Evolutionary conservation across 805 yeast genomes (phyloP).

Genomic region (Wickerhamomyces bovis): DNA sequence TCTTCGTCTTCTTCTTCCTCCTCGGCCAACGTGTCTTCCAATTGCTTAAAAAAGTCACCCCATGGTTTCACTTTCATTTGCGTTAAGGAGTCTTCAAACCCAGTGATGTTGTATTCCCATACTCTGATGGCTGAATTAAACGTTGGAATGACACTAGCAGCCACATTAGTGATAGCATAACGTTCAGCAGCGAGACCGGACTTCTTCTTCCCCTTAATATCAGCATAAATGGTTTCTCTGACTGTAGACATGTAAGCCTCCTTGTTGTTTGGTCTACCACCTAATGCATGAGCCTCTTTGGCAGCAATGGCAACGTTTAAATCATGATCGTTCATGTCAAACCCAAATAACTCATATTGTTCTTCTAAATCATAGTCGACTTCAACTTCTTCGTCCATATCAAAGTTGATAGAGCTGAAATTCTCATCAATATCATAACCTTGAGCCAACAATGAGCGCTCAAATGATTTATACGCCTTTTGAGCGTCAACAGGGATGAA

Average conservation of each 20-base stretch:
- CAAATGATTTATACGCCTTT: constrained; percentile 48
- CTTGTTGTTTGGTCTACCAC: constrained; percentile 66
- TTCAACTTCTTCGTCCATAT: constrained; percentile 5
- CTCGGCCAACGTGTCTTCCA: constrained; percentile 30
- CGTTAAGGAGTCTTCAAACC: constrained; percentile 25
- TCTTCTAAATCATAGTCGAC: constrained; percentile 22
- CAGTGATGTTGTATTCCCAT: constrained; percentile 80
- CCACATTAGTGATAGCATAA: constrained; percentile 63
- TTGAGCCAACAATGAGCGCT: constrained; percentile 14
- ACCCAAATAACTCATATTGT: constrained; percentile 14
- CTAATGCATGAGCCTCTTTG: constrained; percentile 35
- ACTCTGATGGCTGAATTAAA: constrained; percentile 78
- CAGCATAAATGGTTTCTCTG: constrained; percentile 47
- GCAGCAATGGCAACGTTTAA: constrained; percentile 28
- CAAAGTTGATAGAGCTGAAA: neutral
- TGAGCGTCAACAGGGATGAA: constrained; percentile 70
- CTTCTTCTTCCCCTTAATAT: constrained; percentile 18
- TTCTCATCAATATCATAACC: constrained; percentile 25
- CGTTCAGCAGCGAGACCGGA: constrained; percentile 43
- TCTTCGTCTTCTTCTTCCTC: constrained; percentile 24
- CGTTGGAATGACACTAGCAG: constrained; percentile 76
- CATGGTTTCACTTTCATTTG: constrained; percentile 39
- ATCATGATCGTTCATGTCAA: constrained; percentile 16
- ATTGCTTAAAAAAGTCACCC: constrained; percentile 47
- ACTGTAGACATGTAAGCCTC: constrained; percentile 55